Evolutionary conservation across 805 yeast species (phyloP).

Genomic region (Candida odintsovae): DNA sequence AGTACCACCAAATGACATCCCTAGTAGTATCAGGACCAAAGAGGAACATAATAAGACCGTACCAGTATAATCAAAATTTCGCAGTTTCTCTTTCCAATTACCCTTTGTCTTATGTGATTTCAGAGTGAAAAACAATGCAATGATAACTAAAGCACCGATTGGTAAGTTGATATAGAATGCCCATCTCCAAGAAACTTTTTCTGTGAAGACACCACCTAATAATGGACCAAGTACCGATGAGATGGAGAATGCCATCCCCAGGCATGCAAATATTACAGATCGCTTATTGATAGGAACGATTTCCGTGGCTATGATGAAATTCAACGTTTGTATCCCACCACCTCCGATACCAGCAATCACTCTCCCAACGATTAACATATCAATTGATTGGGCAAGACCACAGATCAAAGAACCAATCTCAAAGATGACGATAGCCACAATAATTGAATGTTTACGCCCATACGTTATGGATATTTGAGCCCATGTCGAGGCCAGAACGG

Average conservation of each 20-base stretch:
- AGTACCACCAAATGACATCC: constrained; percentile 49
- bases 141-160: constrained; percentile 47
- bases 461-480: constrained; percentile 50
- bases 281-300: constrained; percentile 27
- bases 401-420: constrained; percentile 42
- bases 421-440: constrained; percentile 33
- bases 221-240: constrained; percentile 58
- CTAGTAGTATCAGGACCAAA: constrained; percentile 40
- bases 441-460: constrained; percentile 48
- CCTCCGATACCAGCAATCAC: constrained; percentile 67
- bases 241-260: constrained; percentile 35
- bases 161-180: constrained; percentile 69
- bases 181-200: constrained; percentile 67
- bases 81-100: constrained; percentile 31
- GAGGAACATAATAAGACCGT: constrained; percentile 37
- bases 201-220: constrained; percentile 60
- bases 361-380: constrained; percentile 63
- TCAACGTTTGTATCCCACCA: constrained; percentile 56
- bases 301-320: constrained; percentile 51
- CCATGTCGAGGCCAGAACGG: constrained; percentile 49
- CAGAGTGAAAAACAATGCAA: constrained; percentile 34
- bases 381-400: constrained; percentile 49
- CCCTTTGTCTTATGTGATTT: constrained; percentile 44
- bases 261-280: constrained; percentile 13
- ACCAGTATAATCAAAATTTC: constrained; percentile 44